Conservation (phyloP, 2,329 filamentous ascomycete species). For the Talaromyces sp. region DNA sequence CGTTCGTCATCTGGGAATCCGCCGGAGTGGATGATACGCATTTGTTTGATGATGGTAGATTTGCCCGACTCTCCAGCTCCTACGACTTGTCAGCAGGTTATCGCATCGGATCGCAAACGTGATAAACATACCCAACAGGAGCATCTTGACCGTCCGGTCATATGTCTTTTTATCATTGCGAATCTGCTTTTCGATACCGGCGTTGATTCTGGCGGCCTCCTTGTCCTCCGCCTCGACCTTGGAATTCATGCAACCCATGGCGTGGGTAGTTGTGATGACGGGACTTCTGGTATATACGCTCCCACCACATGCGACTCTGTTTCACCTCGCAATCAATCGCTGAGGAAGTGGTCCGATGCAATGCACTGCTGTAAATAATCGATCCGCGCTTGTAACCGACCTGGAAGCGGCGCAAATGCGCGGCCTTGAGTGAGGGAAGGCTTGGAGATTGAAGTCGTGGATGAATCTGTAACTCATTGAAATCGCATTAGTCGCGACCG, state of each 20-base stretch:
- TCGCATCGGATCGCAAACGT: constrained; percentile 9
- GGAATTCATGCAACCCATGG: constrained; percentile 47
- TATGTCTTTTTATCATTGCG: constrained; percentile 83
- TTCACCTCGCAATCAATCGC: neutral
- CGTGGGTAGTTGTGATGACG: constrained; percentile 15
- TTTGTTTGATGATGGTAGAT: constrained; percentile 96
- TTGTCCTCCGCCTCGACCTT: constrained; percentile 41
- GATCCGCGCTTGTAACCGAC: neutral
- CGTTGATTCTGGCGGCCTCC: constrained; percentile 42
- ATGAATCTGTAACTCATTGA: constrained; percentile 3
- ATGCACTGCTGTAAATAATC: neutral
- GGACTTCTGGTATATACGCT: neutral
- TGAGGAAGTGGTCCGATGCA: too few relatives aligned
- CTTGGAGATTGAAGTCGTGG: neutral
- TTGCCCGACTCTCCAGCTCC: constrained; percentile 94
- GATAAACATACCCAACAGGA: constrained; percentile 71
- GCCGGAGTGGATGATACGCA: constrained; percentile 94
- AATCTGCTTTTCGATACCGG: constrained; percentile 80
- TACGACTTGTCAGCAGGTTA: constrained; percentile 35
- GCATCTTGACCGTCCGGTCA: constrained; percentile 84
- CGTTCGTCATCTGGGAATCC: constrained; percentile 88
- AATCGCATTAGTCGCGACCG: neutral
- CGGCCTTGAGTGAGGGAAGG: neutral
- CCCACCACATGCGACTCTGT: neutral
- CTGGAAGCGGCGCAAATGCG: neutral